phyloP scores from a whole-genome alignment of 2,329 filamentous ascomycete genomes.

The Monilinia laxa region DNA sequence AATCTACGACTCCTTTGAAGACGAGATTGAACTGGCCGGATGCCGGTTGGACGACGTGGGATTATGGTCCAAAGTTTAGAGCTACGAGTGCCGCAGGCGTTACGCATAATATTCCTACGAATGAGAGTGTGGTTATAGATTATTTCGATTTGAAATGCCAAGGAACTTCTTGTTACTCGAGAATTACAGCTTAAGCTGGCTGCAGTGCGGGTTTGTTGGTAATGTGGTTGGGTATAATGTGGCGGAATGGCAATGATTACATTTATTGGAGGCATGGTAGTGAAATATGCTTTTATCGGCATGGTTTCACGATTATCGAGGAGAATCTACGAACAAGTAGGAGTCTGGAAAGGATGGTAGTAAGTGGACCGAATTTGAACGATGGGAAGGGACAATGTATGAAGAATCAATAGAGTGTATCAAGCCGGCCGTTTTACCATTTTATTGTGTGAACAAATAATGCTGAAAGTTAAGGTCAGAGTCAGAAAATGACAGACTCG shows the following conservation, averaged over 20 bases:
- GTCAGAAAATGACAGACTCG: too few species aligned
- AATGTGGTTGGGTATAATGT: background rate
- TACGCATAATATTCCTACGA: constrained; percentile 33
- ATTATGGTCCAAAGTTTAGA: constrained; percentile 31
- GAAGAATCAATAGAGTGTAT: too few species aligned
- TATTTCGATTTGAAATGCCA: constrained; percentile 34
- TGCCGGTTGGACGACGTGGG: constrained; percentile 35
- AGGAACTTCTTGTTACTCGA: constrained; percentile 21
- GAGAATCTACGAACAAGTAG: background rate
- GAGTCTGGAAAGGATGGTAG: background rate
- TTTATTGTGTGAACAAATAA: too few species aligned
- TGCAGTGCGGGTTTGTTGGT: background rate
- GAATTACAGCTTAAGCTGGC: background rate
- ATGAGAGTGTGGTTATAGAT: constrained; percentile 29
- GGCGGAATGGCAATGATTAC: background rate
- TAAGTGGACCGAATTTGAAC: too few species aligned
- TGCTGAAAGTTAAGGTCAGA: too few species aligned
- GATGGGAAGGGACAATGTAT: too few species aligned
- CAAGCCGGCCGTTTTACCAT: too few species aligned
- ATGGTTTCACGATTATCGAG: background rate
- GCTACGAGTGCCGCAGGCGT: constrained; percentile 30
- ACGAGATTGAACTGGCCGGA: constrained; percentile 34
- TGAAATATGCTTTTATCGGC: background rate
- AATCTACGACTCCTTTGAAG: constrained; percentile 27
- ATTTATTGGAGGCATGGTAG: background rate